Evolutionary conservation across 495 filamentous ascomycete species (phyloP).

Genomic region (Tuber magnatum): DNA sequence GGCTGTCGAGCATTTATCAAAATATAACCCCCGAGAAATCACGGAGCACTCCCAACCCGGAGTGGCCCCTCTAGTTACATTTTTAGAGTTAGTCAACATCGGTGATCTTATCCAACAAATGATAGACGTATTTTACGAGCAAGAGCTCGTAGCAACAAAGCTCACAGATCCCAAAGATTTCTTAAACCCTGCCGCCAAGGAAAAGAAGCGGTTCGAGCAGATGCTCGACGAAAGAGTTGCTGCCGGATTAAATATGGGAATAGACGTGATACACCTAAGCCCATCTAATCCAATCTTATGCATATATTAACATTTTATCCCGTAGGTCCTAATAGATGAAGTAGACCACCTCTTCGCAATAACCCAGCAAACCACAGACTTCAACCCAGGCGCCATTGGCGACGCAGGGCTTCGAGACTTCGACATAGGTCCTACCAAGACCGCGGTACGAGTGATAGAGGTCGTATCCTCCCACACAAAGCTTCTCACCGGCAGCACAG

Average conservation of each 20-base stretch:
- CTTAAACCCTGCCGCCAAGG: constrained; percentile 77
- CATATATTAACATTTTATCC: background rate
- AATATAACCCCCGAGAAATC: constrained; percentile 84
- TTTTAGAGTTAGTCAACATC: constrained; percentile 95
- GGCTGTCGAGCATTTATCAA: constrained; percentile 81
- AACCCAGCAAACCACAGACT: constrained; percentile 77
- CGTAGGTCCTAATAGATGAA: constrained; percentile 73
- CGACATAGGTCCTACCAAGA: constrained; percentile 75
- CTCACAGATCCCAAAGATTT: constrained; percentile 92
- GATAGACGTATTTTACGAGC: constrained; percentile 98
- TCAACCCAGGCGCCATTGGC: constrained; percentile 60
- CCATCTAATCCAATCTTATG: background rate
- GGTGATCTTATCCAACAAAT: constrained; percentile 98
- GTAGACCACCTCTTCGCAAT: constrained; percentile 93
- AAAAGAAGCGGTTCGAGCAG: constrained; percentile 98
- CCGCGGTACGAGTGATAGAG: constrained; percentile 71
- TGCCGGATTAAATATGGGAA: constrained; percentile 90
- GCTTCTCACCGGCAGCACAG: constrained; percentile 86
- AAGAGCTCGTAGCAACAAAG: constrained; percentile 74
- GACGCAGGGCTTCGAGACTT: constrained; percentile 39
- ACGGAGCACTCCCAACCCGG: constrained; percentile 61
- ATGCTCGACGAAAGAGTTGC: constrained; percentile 97
- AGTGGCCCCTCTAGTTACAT: constrained; percentile 88
- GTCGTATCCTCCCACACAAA: constrained; percentile 79
- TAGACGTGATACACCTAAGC: constrained; percentile 56